Evolutionary conservation across 371 early-diverging fungal species (phyloP).

Genomic region (Lichtheimia corymbifera): DNA sequence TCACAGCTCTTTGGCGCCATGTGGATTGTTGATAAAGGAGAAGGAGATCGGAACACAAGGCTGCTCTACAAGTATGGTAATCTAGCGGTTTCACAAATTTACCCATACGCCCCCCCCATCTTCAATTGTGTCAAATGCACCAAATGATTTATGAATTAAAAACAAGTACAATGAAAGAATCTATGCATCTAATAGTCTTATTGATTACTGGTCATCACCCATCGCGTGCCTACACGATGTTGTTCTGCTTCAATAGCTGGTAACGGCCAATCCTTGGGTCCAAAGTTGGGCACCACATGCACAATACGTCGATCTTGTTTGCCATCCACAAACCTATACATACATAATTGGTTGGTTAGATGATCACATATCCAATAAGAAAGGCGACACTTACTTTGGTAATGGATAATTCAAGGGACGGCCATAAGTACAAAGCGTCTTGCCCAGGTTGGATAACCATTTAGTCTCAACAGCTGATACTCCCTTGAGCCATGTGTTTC

Average conservation of each 20-base stretch:
- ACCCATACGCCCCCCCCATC: too few species aligned
- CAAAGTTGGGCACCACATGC: conserved; percentile 73
- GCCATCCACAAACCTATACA: conserved; percentile 28
- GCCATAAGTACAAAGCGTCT: conserved; percentile 63
- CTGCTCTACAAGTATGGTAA: too few species aligned
- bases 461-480: conserved; percentile 76
- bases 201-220: conserved; percentile 42
- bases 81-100: too few species aligned
- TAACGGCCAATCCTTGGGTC: conserved; percentile 77
- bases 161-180: too few species aligned
- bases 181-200: neutral
- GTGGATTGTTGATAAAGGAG: neutral
- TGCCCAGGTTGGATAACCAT: conserved; percentile 82
- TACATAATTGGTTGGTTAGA: neutral
- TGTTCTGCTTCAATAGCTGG: conserved; percentile 73
- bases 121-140: too few species aligned
- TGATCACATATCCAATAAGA: neutral
- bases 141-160: too few species aligned
- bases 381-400: conserved; percentile 56
- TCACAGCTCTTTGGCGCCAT: conserved; percentile 6
- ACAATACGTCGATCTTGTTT: conserved; percentile 68
- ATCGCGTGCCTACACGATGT: conserved; percentile 64
- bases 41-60: neutral
- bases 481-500: conserved; percentile 75
- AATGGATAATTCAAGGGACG: conserved; percentile 65